Evolutionary conservation across 2,329 filamentous ascomycete genomes (phyloP).

Genomic region (Ophiostoma sp.): DNA sequence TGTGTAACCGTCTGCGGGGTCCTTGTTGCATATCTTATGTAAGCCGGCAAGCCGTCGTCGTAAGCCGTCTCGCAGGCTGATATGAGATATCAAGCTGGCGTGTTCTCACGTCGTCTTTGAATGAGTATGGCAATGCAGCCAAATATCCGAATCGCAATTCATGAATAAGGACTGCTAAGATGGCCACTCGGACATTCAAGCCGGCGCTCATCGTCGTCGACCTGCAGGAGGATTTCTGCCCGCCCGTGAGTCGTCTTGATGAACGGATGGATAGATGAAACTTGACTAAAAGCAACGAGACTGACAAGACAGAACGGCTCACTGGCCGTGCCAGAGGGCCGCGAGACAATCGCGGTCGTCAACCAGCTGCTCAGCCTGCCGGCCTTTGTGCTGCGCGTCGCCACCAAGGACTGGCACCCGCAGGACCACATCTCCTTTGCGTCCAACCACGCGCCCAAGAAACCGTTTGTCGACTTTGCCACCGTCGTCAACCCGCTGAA

Average conservation of each 20-base stretch:
- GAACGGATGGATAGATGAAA: neutral
- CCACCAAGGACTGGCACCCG: slow-evolving; percentile 93
- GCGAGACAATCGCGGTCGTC: slow-evolving; percentile 62
- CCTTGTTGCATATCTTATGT: neutral
- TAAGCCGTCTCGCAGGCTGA: neutral
- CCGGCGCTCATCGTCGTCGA: slow-evolving; percentile 69
- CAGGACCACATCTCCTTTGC: slow-evolving; percentile 81
- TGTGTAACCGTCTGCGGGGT: neutral
- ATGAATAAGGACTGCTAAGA: neutral
- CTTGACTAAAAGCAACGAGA: no score
- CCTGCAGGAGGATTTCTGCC: slow-evolving; percentile 92
- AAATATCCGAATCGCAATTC: neutral
- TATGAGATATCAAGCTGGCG: neutral
- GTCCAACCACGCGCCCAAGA: slow-evolving; percentile 61
- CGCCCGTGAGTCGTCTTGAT: slow-evolving; percentile 57
- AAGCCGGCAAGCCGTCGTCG: neutral
- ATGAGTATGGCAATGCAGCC: neutral
- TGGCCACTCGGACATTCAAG: slow-evolving; percentile 33
- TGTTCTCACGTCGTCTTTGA: neutral
- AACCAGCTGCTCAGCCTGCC: slow-evolving; percentile 69
- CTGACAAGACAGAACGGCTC: slow-evolving; percentile 62
- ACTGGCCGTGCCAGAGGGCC: slow-evolving; percentile 73
- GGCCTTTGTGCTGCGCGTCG: slow-evolving; percentile 67
- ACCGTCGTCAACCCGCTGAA: slow-evolving; percentile 64
- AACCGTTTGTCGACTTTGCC: slow-evolving; percentile 61